Conservation (phyloP, 176 grass and related monocot genomes). For the Bromus sterilis region DNA sequence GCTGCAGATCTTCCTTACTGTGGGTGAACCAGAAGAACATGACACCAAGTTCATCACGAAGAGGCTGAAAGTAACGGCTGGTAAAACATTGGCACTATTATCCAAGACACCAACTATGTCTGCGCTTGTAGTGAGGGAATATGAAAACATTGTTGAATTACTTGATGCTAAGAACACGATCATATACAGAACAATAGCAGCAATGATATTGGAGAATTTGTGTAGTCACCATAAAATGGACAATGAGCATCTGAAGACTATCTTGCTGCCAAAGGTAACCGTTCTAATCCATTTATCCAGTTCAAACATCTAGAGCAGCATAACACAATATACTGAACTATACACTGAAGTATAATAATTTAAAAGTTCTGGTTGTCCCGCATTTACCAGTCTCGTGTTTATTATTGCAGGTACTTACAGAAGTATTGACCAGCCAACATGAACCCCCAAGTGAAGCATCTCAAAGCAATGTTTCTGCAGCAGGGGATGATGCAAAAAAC, state of each 20-base stretch:
- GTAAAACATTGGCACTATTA: neutral
- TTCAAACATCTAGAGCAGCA: neutral
- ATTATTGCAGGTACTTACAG: neutral
- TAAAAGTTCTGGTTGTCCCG: neutral
- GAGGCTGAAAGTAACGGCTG: neutral
- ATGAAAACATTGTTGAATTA: neutral
- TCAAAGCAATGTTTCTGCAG: neutral
- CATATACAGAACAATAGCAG: neutral
- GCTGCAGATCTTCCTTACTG: neutral
- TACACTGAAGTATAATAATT: neutral
- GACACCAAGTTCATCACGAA: neutral
- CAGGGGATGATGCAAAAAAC: neutral
- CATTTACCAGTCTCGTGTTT: neutral
- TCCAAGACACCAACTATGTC: neutral
- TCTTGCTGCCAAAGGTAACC: neutral
- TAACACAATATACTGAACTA: neutral
- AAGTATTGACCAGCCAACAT: neutral
- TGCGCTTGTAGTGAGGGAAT: neutral
- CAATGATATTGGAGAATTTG: neutral
- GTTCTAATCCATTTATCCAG: neutral
- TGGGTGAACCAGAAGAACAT: neutral
- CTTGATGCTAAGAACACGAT: neutral
- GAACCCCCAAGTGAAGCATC: neutral
- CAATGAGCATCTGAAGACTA: neutral
- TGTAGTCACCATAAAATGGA: neutral